Percentiles rank a stretch among this genome's conserved stretches.
These are phyloP conservation scores for Fusarium sp. DNA, from an alignment of 2,329 filamentous ascomycete genomes.

Conservation along the genomic window DNA sequence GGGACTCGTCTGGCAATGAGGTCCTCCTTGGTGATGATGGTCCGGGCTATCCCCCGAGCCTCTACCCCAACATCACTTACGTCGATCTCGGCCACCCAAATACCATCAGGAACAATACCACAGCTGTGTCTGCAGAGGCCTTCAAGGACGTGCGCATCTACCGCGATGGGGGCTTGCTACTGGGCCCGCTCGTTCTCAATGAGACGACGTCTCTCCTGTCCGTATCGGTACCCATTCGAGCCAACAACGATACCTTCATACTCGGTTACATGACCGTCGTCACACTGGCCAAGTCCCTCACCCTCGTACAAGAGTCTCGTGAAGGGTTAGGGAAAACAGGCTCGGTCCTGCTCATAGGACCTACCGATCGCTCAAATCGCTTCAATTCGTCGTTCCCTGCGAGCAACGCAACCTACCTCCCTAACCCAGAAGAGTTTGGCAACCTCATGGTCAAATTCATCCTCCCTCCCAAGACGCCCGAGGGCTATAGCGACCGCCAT, in stretches of 20 bases:
- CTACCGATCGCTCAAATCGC: slow-evolving; percentile 73
- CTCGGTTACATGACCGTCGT: slow-evolving; percentile 88
- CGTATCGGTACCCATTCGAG: slow-evolving; percentile 82
- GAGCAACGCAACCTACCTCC: slow-evolving; percentile 60
- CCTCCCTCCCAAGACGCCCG: slow-evolving; percentile 63
- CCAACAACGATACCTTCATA: slow-evolving; percentile 69
- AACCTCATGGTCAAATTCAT: slow-evolving; percentile 67
- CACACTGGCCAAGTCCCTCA: slow-evolving; percentile 74
- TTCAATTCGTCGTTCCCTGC: slow-evolving; percentile 62
- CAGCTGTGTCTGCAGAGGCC: slow-evolving; percentile 59
- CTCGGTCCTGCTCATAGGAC: slow-evolving; percentile 77
- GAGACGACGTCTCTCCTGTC: slow-evolving; percentile 81
- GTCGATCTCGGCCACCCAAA: slow-evolving; percentile 57
- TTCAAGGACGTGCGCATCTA: slow-evolving; percentile 64
- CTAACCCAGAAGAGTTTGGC: slow-evolving; percentile 53
- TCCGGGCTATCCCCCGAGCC: slow-evolving; percentile 75
- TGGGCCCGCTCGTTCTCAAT: slow-evolving; percentile 82
- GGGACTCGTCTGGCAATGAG: slow-evolving; percentile 65
- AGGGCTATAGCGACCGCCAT: slow-evolving; percentile 62
- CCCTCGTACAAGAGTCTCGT: slow-evolving; percentile 69
- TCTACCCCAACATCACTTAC: slow-evolving; percentile 87
- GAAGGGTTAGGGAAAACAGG: slow-evolving; percentile 80
- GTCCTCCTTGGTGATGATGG: slow-evolving; percentile 71
- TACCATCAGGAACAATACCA: slow-evolving; percentile 54
- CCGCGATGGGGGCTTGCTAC: slow-evolving; percentile 70